phyloP scores from a whole-genome alignment of 768 basidiomycete genomes.

The Dioszegia crocea region DNA sequence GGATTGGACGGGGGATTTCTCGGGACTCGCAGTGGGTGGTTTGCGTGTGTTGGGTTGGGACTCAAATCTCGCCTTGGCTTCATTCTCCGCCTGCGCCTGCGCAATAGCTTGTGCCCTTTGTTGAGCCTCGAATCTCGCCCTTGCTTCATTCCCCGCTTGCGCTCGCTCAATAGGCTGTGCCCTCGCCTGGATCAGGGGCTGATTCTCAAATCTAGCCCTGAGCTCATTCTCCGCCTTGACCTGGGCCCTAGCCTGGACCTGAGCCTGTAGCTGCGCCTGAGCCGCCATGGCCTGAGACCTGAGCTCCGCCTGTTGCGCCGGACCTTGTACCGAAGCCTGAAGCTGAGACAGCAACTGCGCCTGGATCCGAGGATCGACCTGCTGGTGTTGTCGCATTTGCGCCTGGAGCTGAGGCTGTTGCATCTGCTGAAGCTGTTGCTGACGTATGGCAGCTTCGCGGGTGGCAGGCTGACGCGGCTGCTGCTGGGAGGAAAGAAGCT shows the following conservation, averaged over 20 bases:
- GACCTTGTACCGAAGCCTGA: background rate
- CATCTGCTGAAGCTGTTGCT: background rate
- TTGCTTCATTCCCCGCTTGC: background rate
- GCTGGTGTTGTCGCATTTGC: conserved; percentile 19
- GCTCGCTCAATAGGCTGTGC: background rate
- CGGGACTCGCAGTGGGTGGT: background rate
- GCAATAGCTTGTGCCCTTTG: background rate
- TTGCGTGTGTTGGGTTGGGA: background rate
- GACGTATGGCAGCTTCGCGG: background rate
- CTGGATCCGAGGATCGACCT: conserved; percentile 13
- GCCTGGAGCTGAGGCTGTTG: conserved; percentile 17
- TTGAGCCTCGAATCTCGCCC: no score
- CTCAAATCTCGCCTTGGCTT: background rate
- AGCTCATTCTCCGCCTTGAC: no score
- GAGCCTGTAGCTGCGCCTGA: conserved; percentile 9
- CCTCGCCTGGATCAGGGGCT: background rate
- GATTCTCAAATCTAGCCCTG: no score
- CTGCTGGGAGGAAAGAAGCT: conserved; percentile 7
- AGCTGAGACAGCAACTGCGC: conserved; percentile 1
- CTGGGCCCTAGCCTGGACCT: conserved; percentile 14
- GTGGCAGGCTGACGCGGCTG: background rate
- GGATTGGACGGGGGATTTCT: background rate
- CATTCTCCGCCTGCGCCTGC: background rate
- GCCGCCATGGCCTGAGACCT: conserved; percentile 10
- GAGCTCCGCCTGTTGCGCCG: background rate